Evolutionary conservation across 108 stramenopile species (phyloP).

Genomic region (Mediolabrus comicus): DNA sequence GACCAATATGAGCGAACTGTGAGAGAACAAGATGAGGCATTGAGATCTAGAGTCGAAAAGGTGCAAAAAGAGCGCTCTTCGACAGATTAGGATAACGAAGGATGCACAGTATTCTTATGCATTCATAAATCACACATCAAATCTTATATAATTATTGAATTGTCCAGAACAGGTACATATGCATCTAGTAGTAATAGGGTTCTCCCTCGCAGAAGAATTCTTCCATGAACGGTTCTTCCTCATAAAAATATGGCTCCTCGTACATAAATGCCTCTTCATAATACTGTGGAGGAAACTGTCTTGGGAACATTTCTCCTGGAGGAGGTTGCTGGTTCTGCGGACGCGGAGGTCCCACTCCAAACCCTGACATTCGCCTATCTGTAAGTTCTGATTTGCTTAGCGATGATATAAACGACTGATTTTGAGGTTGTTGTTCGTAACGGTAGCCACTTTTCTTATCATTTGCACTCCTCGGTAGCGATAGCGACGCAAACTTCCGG

Average conservation of each 20-base stretch:
- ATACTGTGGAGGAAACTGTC: neutral
- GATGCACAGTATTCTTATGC: too few relatives aligned
- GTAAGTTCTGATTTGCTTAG: conserved; percentile 12
- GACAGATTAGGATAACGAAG: neutral
- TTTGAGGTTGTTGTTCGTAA: conserved; percentile 12
- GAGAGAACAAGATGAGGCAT: conserved; percentile 64
- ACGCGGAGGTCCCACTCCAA: neutral
- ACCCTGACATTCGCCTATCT: neutral
- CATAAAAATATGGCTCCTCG: neutral
- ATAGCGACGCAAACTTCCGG: neutral
- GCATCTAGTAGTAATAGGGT: neutral
- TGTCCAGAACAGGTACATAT: neutral
- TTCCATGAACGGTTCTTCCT: neutral
- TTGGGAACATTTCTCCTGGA: neutral
- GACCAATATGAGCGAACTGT: conserved; percentile 84
- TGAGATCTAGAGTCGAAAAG: conserved; percentile 47
- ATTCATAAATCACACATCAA: neutral
- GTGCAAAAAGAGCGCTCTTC: conserved; percentile 30
- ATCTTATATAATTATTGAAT: neutral
- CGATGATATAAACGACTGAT: conserved; percentile 26
- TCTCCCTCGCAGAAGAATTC: neutral
- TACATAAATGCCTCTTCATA: neutral
- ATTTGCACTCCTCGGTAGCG: neutral
- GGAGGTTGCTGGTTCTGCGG: conserved; percentile 1
- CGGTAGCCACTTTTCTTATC: conserved; percentile 1